Evolutionary conservation across 495 filamentous ascomycete genomes (phyloP), one percentile per base, ranked within the genome.

Genomic region (Aspergillus egyptiacus): DNA sequence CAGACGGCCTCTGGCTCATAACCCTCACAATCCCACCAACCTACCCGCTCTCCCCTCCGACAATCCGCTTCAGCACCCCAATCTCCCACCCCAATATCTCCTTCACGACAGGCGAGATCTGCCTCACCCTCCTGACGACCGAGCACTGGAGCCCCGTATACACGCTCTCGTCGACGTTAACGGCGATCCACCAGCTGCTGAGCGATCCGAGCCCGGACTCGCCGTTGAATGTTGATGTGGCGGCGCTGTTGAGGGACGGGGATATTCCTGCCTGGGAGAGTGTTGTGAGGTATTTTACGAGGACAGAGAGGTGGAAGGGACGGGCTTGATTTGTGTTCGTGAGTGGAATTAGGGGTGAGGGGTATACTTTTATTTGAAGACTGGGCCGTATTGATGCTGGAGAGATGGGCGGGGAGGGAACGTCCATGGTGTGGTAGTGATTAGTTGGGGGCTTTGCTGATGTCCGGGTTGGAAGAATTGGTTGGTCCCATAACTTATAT

Each of bases 171-270:
- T 75, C 80, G 51, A 89, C 85, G 43, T 66, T 96, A 56, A 83
- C 85, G 55, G 80, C 82, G 17, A 78, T 97, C 28, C 80, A 89
- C 42, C 77, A 87, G 72, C 68, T 98, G 57, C 71, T 95, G 46
- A 81, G 74, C 33, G 79, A 82, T 51, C 89, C 91, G 10, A 83
- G 81, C 46, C 75, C 84, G 30, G 89, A 96, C 54, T 86, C 80
- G 54, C 93, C 93, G 52, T 69, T 97, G 41, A 95, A 95, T 69
- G 77, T 96, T 8, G 93, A 98, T 66, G 78, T 94, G 3, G 91
- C 90, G 42, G 77, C 79, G 50, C 65, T 98, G 54, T 44, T 94
- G 48, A 73, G 90, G 54, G 72, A 74, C 40, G 89, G 87, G 13
- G 93, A 98, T 71, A 51, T 63, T 5, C 71, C 90, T 3, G 93